Conservation (phyloP, 2,329 filamentous ascomycete species). For the Ceratocystis albifundus region DNA sequence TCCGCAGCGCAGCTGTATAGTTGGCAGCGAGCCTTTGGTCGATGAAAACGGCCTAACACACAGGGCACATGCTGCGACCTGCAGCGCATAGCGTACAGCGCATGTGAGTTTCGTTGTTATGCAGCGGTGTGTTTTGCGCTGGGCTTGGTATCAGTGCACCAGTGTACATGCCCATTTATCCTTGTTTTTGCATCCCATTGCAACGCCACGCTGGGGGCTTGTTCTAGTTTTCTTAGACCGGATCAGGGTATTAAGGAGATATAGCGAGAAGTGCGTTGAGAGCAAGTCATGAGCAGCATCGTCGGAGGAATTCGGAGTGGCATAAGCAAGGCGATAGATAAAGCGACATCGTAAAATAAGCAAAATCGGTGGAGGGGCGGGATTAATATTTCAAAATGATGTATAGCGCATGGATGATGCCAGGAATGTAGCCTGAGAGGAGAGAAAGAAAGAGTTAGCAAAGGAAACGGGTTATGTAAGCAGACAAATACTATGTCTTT, state of each 20-base stretch:
- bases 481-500: too few relatives aligned
- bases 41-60: neutral
- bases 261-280: neutral
- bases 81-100: neutral
- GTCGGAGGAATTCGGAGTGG: neutral
- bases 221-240: too few relatives aligned
- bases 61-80: neutral
- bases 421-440: slow-evolving; percentile 50
- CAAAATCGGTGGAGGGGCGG: neutral
- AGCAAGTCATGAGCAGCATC: neutral
- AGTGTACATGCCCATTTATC: too few relatives aligned
- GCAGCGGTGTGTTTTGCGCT: neutral
- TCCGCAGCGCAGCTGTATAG: neutral
- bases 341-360: neutral
- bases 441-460: slow-evolving; percentile 5
- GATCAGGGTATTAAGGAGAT: neutral
- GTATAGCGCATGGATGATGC: slow-evolving; percentile 89
- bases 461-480: neutral
- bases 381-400: slow-evolving; percentile 79
- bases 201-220: neutral
- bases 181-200: too few relatives aligned
- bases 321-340: neutral
- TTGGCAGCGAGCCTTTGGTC: neutral
- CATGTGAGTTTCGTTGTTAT: neutral
- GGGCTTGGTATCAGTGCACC: neutral